A percentile compares a stretch with the other conserved stretches of the same genome.
Evolutionary conservation across 176 grass and related monocot species (phyloP).

Genomic region (Coix lacrymajobi): DNA sequence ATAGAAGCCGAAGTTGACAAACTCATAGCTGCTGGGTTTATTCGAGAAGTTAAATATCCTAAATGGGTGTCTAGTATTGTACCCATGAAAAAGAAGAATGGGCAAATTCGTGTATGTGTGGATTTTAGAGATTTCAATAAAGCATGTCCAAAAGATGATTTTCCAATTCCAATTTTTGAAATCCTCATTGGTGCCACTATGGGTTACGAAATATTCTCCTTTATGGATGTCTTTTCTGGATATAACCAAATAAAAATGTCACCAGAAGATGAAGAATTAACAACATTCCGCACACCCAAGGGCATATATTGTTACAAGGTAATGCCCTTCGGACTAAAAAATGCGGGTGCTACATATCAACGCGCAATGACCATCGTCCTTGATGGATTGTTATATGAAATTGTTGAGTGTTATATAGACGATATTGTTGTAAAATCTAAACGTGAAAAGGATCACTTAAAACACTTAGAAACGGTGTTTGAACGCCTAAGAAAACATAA

Average conservation of each 20-base stretch:
- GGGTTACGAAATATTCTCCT: too few species aligned
- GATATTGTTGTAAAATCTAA: slow-evolving; percentile 7
- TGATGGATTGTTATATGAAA: background rate
- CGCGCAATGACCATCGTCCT: too few species aligned
- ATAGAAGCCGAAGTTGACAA: too few species aligned
- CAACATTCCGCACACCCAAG: too few species aligned
- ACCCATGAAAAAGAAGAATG: too few species aligned
- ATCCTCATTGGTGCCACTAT: background rate
- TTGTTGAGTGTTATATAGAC: background rate
- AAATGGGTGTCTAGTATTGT: too few species aligned
- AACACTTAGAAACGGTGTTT: background rate
- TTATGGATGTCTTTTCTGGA: background rate
- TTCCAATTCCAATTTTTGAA: background rate
- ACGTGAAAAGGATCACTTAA: background rate
- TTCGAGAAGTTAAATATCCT: too few species aligned
- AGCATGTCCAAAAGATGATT: background rate
- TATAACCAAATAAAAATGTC: background rate
- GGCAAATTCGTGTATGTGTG: background rate
- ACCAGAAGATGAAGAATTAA: too few species aligned
- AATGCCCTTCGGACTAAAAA: too few species aligned
- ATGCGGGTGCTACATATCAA: background rate
- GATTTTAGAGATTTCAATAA: background rate
- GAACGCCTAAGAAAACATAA: background rate
- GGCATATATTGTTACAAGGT: too few species aligned
- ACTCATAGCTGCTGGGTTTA: too few species aligned